Conservation (phyloP, 2,329 filamentous ascomycete species). For the Pseudogymnoascus sp. region DNA sequence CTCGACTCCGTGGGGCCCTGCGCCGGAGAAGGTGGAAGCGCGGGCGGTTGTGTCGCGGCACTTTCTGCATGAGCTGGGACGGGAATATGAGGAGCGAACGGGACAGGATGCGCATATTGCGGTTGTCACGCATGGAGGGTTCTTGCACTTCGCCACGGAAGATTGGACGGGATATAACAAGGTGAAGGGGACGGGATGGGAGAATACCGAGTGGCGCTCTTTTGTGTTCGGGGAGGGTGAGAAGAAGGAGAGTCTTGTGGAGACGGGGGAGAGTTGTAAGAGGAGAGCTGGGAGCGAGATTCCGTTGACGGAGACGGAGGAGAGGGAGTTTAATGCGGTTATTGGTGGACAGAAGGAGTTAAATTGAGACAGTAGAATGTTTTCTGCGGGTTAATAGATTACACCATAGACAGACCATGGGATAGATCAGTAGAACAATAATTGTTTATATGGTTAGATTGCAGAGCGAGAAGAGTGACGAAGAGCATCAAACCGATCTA, state of each 20-base stretch:
- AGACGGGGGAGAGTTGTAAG: slow-evolving; percentile 23
- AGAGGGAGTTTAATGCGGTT: slow-evolving; percentile 15
- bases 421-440: not conserved
- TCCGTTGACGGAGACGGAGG: slow-evolving; percentile 21
- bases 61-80: slow-evolving; percentile 44
- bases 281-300: slow-evolving; percentile 21
- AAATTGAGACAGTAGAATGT: not conserved
- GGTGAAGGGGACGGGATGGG: slow-evolving; percentile 27
- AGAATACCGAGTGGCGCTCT: slow-evolving; percentile 25
- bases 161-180: slow-evolving; percentile 56
- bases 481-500: too few species aligned
- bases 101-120: slow-evolving; percentile 55
- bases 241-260: slow-evolving; percentile 20
- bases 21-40: slow-evolving; percentile 44
- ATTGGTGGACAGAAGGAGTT: too few species aligned
- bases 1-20: slow-evolving; percentile 33
- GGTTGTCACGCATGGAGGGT: slow-evolving; percentile 74
- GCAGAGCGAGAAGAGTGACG: too few species aligned
- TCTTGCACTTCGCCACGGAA: slow-evolving; percentile 76
- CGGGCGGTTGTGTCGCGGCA: slow-evolving; percentile 54
- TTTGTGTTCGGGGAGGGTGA: slow-evolving; percentile 23
- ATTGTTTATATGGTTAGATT: not conserved
- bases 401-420: not conserved
- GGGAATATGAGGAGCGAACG: slow-evolving; percentile 18
- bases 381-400: not conserved